Conservation (phyloP, 192 early-diverging fungal species). For the Podila verticillata region DNA sequence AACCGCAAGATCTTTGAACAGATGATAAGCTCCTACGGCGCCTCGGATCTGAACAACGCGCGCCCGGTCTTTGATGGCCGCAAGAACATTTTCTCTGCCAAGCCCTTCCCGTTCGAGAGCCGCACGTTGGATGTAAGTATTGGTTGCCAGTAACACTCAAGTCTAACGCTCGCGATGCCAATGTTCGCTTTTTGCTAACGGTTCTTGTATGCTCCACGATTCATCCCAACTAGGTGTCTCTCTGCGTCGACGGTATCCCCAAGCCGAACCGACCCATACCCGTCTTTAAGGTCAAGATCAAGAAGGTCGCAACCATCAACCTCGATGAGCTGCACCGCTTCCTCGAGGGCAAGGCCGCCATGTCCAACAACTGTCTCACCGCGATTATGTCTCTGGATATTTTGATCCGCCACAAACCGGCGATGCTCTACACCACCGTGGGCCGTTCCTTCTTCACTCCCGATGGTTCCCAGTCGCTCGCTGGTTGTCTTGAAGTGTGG, state of each 20-base stretch:
- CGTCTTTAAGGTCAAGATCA: conserved; percentile 72
- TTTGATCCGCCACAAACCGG: conserved; percentile 84
- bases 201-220: background rate
- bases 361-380: conserved; percentile 52
- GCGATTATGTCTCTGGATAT: conserved; percentile 81
- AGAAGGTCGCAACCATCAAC: conserved; percentile 72
- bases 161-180: too few relatives aligned
- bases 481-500: conserved; percentile 89
- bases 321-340: conserved; percentile 68
- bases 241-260: background rate
- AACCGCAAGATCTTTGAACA: conserved; percentile 75
- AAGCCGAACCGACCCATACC: too few relatives aligned
- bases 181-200: too few relatives aligned
- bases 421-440: conserved; percentile 79
- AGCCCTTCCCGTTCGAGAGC: conserved; percentile 60
- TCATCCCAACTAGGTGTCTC: conserved; percentile 51
- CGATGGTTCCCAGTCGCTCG: conserved; percentile 55
- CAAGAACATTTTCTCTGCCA: conserved; percentile 79
- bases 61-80: conserved; percentile 86
- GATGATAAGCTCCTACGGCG: conserved; percentile 62
- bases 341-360: conserved; percentile 55
- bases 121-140: conserved; percentile 65
- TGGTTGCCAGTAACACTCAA: too few relatives aligned
- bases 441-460: conserved; percentile 93
- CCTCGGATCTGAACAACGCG: conserved; percentile 62